phyloP scores from a whole-genome alignment of 2,329 filamentous ascomycete genomes.

The Colletotrichum abscissum region DNA sequence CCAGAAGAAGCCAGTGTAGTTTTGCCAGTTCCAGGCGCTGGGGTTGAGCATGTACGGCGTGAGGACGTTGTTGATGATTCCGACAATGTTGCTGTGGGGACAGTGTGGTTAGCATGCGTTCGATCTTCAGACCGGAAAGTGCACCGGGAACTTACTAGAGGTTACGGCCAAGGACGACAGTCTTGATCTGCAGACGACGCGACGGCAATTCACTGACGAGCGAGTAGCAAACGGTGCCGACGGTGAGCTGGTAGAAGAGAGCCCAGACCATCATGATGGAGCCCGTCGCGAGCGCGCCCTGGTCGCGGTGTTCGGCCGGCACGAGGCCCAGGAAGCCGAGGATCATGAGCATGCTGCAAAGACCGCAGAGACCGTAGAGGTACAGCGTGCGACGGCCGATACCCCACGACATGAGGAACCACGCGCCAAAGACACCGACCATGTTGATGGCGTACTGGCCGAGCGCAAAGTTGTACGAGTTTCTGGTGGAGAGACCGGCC shows the following conservation, averaged over 20 bases:
- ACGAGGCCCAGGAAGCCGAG: conserved; percentile 87
- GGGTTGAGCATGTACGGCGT: conserved; percentile 96
- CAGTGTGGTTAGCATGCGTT: background rate
- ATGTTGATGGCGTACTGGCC: conserved; percentile 79
- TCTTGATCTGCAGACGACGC: conserved; percentile 88
- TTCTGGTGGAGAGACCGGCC: conserved; percentile 63
- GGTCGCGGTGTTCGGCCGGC: conserved; percentile 65
- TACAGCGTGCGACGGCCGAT: conserved; percentile 82
- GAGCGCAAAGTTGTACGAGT: conserved; percentile 70
- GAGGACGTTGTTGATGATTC: conserved; percentile 83
- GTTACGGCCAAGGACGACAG: conserved; percentile 86
- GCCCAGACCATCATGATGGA: conserved; percentile 88
- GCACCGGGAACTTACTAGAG: conserved; percentile 66
- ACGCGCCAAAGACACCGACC: conserved; percentile 83
- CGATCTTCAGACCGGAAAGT: too few species aligned
- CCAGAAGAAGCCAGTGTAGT: conserved; percentile 92
- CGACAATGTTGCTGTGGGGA: conserved; percentile 74
- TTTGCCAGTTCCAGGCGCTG: conserved; percentile 86
- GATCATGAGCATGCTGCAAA: conserved; percentile 82
- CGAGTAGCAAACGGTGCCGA: conserved; percentile 91
- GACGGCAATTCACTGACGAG: conserved; percentile 88
- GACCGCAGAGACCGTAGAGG: conserved; percentile 77
- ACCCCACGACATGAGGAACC: conserved; percentile 81
- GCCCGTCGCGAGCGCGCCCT: conserved; percentile 81
- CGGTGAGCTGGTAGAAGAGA: conserved; percentile 85